Conservation (phyloP, 768 basidiomycete genomes). For the Xanthoconium purpureum region DNA sequence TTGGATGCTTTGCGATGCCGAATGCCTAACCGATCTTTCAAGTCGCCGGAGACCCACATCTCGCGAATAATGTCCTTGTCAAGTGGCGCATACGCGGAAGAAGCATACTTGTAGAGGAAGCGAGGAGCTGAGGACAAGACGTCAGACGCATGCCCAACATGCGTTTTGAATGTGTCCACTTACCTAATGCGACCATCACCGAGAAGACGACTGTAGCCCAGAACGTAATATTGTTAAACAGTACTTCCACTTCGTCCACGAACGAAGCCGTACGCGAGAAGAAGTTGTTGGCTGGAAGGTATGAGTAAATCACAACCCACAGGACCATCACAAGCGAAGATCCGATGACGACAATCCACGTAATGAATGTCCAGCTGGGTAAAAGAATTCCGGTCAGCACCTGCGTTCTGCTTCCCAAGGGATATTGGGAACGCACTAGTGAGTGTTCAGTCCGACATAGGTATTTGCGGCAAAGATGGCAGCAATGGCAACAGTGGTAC, state of each 20-base stretch:
- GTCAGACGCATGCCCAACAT: slow-evolving; percentile 13
- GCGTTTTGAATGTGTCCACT: slow-evolving; percentile 10
- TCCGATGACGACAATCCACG: slow-evolving; percentile 77
- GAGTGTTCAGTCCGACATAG: slow-evolving; percentile 85
- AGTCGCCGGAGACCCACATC: slow-evolving; percentile 80
- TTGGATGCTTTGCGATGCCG: slow-evolving; percentile 56
- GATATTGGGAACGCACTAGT: slow-evolving; percentile 63
- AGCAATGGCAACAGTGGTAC: slow-evolving; percentile 84
- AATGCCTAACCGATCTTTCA: slow-evolving; percentile 79
- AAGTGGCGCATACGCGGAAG: slow-evolving; percentile 67
- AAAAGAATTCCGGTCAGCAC: slow-evolving; percentile 5
- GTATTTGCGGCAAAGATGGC: slow-evolving; percentile 87
- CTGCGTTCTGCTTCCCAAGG: not conserved
- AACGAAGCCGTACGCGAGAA: slow-evolving; percentile 73
- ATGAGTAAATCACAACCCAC: slow-evolving; percentile 90
- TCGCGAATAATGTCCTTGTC: slow-evolving; percentile 93
- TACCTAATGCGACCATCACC: slow-evolving; percentile 69
- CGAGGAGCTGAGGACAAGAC: slow-evolving; percentile 61
- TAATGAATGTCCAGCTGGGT: slow-evolving; percentile 75
- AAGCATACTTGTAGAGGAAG: slow-evolving; percentile 72
- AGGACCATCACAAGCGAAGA: slow-evolving; percentile 77
- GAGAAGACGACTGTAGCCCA: slow-evolving; percentile 78
- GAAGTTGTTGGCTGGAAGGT: slow-evolving; percentile 68
- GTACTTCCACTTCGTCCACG: slow-evolving; percentile 62
- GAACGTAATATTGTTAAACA: slow-evolving; percentile 79